Evolutionary conservation across 805 yeast genomes (phyloP).

Genomic region (Komagataella pastoris): DNA sequence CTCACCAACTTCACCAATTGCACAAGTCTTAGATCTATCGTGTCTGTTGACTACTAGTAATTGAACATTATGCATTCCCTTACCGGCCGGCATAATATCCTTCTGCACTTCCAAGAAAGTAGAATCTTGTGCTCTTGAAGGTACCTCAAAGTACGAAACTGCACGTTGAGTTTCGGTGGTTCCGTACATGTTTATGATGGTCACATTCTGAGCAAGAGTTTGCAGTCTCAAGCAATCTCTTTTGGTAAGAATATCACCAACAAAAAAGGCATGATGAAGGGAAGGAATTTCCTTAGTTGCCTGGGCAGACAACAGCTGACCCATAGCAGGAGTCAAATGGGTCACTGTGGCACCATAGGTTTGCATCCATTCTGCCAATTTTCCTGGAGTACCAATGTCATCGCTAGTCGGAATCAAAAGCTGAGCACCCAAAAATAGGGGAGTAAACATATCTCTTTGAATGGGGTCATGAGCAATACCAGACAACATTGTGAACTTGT

Average conservation of each 20-base stretch:
- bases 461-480: constrained; percentile 99
- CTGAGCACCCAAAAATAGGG: constrained; percentile 89
- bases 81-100: constrained; percentile 97
- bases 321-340: constrained; percentile 99
- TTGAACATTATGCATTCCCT: constrained; percentile 94
- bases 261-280: constrained; percentile 93
- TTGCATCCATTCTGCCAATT: constrained; percentile 95
- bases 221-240: constrained; percentile 93
- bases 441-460: constrained; percentile 98
- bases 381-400: constrained; percentile 98
- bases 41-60: constrained; percentile 84
- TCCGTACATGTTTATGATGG: constrained; percentile 96
- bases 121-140: constrained; percentile 56
- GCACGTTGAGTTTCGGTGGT: constrained; percentile 99
- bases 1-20: constrained; percentile 98
- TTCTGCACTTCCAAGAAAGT: constrained; percentile 71
- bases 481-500: constrained; percentile 91
- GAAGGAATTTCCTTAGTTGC: constrained; percentile 78
- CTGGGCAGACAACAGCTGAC: constrained; percentile 91
- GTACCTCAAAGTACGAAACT: constrained; percentile 86
- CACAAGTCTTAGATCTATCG: constrained; percentile 84
- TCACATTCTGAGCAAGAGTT: constrained; percentile 78
- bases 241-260: constrained; percentile 94
- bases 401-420: constrained; percentile 89
- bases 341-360: constrained; percentile 87